Evolutionary conservation across 2,329 filamentous ascomycete species (phyloP), one percentile per base, ranked within the genome.

Genomic region (Colletotrichum godetiae): DNA sequence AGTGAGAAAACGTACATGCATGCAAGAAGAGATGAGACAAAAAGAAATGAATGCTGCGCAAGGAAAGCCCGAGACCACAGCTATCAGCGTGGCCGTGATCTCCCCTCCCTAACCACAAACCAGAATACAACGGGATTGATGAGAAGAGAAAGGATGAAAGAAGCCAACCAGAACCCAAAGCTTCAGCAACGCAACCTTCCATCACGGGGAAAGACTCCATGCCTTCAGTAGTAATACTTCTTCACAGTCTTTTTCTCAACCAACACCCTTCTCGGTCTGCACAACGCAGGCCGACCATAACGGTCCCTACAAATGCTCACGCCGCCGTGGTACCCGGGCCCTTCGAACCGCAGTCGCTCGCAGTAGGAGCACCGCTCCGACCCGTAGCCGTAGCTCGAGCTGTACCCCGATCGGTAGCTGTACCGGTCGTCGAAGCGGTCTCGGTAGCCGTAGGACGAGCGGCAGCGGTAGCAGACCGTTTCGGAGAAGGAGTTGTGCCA

Each of bases 171-270:
- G 33, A 35, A 35, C 6, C 33, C 33, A 35, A 35, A 7, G 33
- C 1, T 35, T 11, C 33, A 35, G 10, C 33, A 11, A 35, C 33
- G 27, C 27, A 27, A 27, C 27, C 27, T 27, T 27, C 27, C 27
- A 27, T 27, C 27, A 27, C 27, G 27, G 27, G 27, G 27, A 27
- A 27, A 27, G 27, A 27, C 27, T 4, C 2, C 27, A 27, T 27
- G 4, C 4, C 7, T 12, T 42, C 10, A 65, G 19, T 29, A 65
- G 11, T 57, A 65, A 42, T 65, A 65, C 24, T 52, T 52, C 33
- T 37, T 65, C 62, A 42, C 52, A 15, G 31, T 42, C 62, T 42
- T 63, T 29, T 35, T 64, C 62, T 64, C 62, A 13, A n/a, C 53
- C 4, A 29, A 11, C 0, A 64, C 13, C 61, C 61, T 13, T 33